Evolutionary conservation across 177 flowering plant species (phyloP).

Genomic region (Vitis hybrid): DNA sequence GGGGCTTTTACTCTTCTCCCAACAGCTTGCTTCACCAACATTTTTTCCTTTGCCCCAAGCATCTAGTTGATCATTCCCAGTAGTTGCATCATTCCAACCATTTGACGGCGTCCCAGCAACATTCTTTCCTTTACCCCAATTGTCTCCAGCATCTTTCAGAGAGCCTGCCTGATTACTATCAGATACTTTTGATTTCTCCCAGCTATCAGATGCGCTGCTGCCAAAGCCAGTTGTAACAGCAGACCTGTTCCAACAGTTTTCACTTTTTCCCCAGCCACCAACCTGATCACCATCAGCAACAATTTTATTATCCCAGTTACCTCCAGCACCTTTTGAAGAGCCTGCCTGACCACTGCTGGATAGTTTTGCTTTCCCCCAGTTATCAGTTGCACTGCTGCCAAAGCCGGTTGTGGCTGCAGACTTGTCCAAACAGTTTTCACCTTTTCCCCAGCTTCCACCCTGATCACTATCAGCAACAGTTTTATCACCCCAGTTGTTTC

Average conservation of each 20-base stretch:
- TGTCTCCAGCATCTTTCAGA: constrained; percentile 10
- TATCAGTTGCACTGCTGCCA: too few species aligned
- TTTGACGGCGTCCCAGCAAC: constrained; percentile 3
- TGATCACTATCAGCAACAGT: constrained; percentile 4
- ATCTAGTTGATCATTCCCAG: constrained; percentile 12
- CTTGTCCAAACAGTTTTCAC: not conserved
- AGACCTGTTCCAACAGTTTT: constrained; percentile 27
- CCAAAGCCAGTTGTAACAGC: constrained; percentile 14
- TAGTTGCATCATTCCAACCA: constrained; percentile 17
- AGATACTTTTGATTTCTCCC: constrained; percentile 22
- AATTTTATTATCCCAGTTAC: not conserved
- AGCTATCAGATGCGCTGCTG: constrained; percentile 22
- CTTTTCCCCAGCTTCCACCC: constrained; percentile 21
- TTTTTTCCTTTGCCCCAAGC: constrained; percentile 20
- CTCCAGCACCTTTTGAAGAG: too few species aligned
- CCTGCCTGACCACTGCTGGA: too few species aligned
- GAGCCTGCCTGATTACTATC: constrained; percentile 16
- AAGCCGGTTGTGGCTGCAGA: too few species aligned
- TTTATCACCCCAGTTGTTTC: constrained; percentile 20
- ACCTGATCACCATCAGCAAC: constrained; percentile 9
- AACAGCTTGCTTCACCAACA: constrained; percentile 3
- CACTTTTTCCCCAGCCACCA: constrained; percentile 28
- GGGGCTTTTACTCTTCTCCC: constrained; percentile 1
- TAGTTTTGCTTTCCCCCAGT: too few species aligned
- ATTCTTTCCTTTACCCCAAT: constrained; percentile 26